Conservation (phyloP, 2,329 filamentous ascomycete genomes). For the Fusarium buharicum region DNA sequence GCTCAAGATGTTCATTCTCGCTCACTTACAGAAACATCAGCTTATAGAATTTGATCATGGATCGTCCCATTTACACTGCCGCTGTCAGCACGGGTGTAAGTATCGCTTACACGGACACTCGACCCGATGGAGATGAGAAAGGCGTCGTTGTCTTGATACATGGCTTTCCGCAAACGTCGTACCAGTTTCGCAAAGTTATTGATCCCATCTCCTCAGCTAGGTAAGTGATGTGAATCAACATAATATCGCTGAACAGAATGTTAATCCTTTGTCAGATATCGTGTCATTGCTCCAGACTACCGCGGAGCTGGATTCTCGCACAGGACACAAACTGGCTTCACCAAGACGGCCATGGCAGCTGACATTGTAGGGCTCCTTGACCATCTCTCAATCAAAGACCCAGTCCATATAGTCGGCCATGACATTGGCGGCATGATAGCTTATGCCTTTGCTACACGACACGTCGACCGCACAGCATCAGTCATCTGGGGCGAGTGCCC, state of each 20-base stretch:
- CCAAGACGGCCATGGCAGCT: slow-evolving; percentile 21
- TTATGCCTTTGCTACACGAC: slow-evolving; percentile 17
- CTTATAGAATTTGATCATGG: not conserved
- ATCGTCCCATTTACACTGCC: slow-evolving; percentile 11
- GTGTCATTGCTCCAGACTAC: slow-evolving; percentile 17
- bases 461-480: slow-evolving; percentile 7
- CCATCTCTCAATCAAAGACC: slow-evolving; percentile 8
- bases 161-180: slow-evolving; percentile 24
- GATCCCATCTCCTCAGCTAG: slow-evolving; percentile 6
- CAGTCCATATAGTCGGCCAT: slow-evolving; percentile 16
- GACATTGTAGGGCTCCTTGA: slow-evolving; percentile 11
- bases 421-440: slow-evolving; percentile 29
- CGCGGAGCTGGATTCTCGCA: slow-evolving; percentile 17
- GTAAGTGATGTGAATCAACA: not conserved
- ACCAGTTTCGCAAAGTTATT: slow-evolving; percentile 22
- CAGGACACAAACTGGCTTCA: slow-evolving; percentile 18
- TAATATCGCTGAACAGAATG: not conserved
- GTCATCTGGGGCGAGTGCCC: slow-evolving; percentile 27
- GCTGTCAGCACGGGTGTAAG: slow-evolving; percentile 7
- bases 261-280: slow-evolving; percentile 1
- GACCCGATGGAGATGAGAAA: slow-evolving; percentile 1
- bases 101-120: slow-evolving; percentile 21
- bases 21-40: not conserved
- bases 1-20: not conserved
- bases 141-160: slow-evolving; percentile 18